Evolutionary conservation across 164 flowering plant genomes (phyloP).

Genomic region (Stephania cephalantha): DNA sequence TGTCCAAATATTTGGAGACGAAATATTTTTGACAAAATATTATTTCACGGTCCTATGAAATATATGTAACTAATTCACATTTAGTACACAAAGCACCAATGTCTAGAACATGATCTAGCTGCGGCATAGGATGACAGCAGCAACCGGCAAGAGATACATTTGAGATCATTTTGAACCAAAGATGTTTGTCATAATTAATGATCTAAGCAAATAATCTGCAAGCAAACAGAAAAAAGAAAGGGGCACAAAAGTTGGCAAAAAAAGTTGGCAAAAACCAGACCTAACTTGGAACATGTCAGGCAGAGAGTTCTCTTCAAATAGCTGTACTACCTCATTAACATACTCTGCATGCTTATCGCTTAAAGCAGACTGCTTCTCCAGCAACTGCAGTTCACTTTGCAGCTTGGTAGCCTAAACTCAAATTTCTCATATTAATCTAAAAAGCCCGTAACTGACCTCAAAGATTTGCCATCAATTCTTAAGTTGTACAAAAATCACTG

Average conservation of each 20-base stretch:
- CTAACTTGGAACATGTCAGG: conserved; percentile 54
- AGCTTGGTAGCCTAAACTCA: conserved; percentile 32
- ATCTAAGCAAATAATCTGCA: neutral
- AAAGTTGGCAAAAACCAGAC: neutral
- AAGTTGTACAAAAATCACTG: no score
- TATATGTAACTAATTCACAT: no score
- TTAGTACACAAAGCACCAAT: no score
- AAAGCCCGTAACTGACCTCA: no score
- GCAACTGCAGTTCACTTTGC: conserved; percentile 38
- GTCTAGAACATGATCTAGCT: no score
- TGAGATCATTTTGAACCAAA: neutral
- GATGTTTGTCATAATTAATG: neutral
- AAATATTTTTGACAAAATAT: neutral
- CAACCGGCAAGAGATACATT: no score
- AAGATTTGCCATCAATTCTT: no score
- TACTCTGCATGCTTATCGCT: conserved; percentile 34
- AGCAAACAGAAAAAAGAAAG: neutral
- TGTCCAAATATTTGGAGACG: neutral
- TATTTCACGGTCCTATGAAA: no score
- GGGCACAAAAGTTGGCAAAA: no score
- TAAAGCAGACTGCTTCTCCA: conserved; percentile 44
- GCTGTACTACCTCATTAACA: conserved; percentile 46
- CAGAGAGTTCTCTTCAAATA: conserved; percentile 35
- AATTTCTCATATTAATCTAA: no score
- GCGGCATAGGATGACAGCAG: no score